Base-by-base conservation (phyloP, 2,329 filamentous ascomycete species). In the Verticillium klebahnii region DNA sequence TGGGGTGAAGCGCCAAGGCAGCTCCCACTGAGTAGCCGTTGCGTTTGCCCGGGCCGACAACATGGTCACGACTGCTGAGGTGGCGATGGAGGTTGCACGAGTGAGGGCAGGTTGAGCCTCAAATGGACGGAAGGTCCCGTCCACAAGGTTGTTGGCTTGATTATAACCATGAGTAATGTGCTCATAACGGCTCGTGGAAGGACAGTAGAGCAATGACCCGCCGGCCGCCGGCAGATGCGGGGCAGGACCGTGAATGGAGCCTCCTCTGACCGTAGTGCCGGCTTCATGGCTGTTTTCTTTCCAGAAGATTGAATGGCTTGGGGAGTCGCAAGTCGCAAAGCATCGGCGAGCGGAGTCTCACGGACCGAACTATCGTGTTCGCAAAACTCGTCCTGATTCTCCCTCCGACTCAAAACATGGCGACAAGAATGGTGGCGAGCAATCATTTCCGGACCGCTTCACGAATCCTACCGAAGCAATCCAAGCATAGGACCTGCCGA, bases 1-100 rank as follows among this genome's bases (percentile, higher is more conserved):
- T 1, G 54, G 62, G 17, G 62, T 59, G 55, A 64, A 61, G 7
- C 62, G 58, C 62, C 58, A 64, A 0, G 62, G 64, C 17, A 54
- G 32, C 34, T 60, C 45, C 40, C 64, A 60, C 36, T 56, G 32
- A 2, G 60, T 57, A 17, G 56, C 32, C 7, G 60, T 64, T 23
- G 60, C 58, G 14, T n/a, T 7, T 29, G 56, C 60, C 57, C 62
- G 62, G 2, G 52, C 56, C 25, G 62, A 63, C 15, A 63, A 39
- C 62, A 63, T 63, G 29, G 8, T 57, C 9, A n/a, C 5, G 5
- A 14, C 17, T 17, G 19, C 5, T 19, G 29, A 29, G 29, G 29
- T 4, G 4, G 5, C 5, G 29, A 29, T 29, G 29, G 29, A 29
- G 29, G 29, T 29, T 29, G 29, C 29, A 29, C 29, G 29, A 29